Percentiles rank a stretch among this genome's conserved stretches.
These are phyloP conservation scores for Eucalyptus pumila DNA, from an alignment of 345 rosid species.

Conservation along the genomic window DNA sequence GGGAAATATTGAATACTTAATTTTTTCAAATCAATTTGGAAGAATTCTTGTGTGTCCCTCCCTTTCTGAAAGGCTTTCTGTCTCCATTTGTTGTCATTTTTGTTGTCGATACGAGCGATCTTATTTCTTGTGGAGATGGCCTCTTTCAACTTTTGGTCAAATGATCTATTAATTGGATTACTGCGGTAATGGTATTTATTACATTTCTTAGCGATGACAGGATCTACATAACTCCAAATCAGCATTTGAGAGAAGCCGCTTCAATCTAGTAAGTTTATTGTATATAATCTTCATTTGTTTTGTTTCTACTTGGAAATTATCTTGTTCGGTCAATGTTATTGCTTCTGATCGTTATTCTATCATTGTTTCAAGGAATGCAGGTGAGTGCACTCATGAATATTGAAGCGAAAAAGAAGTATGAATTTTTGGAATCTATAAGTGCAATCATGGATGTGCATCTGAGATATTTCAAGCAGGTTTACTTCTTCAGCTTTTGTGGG, in stretches of 20 bases:
- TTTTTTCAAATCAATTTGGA: not conserved
- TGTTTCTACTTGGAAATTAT: not conserved
- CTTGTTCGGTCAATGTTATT: not conserved
- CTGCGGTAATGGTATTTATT: not conserved
- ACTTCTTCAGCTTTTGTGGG: slow-evolving; percentile 1
- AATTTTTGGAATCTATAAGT: slow-evolving; percentile 87
- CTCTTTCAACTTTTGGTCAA: not conserved
- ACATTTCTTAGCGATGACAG: slow-evolving; percentile 14
- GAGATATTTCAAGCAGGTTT: slow-evolving; percentile 74
- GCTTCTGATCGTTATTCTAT: slow-evolving; percentile 11
- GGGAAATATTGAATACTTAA: not conserved
- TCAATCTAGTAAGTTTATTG: slow-evolving; percentile 58
- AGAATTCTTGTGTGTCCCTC: not conserved
- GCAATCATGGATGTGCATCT: slow-evolving; percentile 86
- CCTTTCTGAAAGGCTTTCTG: not conserved
- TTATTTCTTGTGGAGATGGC: not conserved
- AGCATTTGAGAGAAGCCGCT: slow-evolving; percentile 77
- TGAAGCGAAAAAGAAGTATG: slow-evolving; percentile 80
- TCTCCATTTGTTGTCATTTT: not conserved
- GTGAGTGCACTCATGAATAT: slow-evolving; percentile 64
- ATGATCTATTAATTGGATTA: not conserved
- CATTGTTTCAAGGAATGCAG: slow-evolving; percentile 64
- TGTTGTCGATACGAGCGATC: not conserved
- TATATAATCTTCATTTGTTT: not conserved
- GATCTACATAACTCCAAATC: slow-evolving; percentile 80